Conservation (phyloP, 129 eudicot species). For the Centrapalus pauciflorus region DNA sequence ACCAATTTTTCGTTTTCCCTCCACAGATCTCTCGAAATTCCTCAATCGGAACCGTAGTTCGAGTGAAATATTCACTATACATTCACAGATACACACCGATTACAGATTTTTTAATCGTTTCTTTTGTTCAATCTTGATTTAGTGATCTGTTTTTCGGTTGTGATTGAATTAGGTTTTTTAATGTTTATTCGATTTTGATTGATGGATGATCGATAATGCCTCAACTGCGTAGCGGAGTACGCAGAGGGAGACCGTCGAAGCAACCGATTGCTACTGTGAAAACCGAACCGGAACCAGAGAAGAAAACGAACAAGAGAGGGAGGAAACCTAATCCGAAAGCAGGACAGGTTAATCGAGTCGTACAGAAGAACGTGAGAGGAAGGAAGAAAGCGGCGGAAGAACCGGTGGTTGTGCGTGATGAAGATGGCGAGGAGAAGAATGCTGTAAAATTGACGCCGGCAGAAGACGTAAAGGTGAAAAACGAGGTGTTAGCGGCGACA, state of each 20-base stretch:
- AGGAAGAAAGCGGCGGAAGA: slow-evolving; percentile 23
- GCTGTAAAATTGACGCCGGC: slow-evolving; percentile 7
- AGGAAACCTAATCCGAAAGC: slow-evolving; percentile 10
- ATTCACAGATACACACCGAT: background rate
- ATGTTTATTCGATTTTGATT: slow-evolving; percentile 1
- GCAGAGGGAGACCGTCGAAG: slow-evolving; percentile 31
- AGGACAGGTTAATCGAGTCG: background rate
- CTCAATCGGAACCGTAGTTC: slow-evolving; percentile 23
- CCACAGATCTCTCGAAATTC: slow-evolving; percentile 16
- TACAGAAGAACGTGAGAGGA: slow-evolving; percentile 18
- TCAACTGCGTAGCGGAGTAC: slow-evolving; percentile 43
- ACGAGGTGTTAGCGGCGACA: slow-evolving; percentile 10
- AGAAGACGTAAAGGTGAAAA: background rate
- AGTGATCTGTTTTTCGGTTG: background rate
- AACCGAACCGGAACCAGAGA: slow-evolving; percentile 10
- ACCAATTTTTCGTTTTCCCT: slow-evolving; percentile 14
- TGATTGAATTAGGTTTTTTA: slow-evolving; percentile 11
- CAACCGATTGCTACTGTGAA: slow-evolving; percentile 12
- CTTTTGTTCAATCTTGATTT: background rate
- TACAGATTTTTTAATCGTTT: background rate
- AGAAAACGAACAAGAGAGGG: slow-evolving; percentile 7
- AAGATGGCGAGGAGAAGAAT: slow-evolving; percentile 12
- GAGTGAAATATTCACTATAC: slow-evolving; percentile 3
- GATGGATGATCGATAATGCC: slow-evolving; percentile 62
- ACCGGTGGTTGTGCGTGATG: slow-evolving; percentile 7